phyloP scores from a whole-genome alignment of 495 filamentous ascomycete species.

The Podospora anserina region DNA sequence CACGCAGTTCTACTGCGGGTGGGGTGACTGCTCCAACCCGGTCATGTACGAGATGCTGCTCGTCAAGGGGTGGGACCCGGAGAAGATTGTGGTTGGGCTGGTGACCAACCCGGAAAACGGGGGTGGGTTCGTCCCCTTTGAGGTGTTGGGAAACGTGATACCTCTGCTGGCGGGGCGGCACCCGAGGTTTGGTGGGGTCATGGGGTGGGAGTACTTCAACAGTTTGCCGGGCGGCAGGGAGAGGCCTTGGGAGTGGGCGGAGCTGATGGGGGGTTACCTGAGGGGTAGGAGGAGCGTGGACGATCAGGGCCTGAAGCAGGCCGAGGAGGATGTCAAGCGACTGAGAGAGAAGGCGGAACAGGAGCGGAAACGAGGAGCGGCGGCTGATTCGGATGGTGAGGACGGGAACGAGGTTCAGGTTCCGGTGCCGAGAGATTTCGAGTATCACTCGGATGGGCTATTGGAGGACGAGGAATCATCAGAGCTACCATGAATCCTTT shows the following conservation, averaged over 20 bases:
- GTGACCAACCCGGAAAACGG: slow-evolving; percentile 76
- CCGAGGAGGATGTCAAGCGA: neutral
- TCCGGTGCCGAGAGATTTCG: slow-evolving; percentile 27
- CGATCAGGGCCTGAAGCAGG: neutral
- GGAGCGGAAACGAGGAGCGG: neutral
- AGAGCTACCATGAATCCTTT: neutral
- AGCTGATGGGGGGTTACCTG: slow-evolving; percentile 39
- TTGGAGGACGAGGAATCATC: slow-evolving; percentile 12
- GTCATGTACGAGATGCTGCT: slow-evolving; percentile 64
- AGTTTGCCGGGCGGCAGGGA: slow-evolving; percentile 56
- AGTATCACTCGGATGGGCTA: slow-evolving; percentile 31
- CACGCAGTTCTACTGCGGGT: slow-evolving; percentile 81
- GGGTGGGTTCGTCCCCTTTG: slow-evolving; percentile 40
- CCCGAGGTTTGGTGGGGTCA: slow-evolving; percentile 65
- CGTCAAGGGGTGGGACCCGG: slow-evolving; percentile 71
- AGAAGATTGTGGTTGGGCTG: slow-evolving; percentile 70
- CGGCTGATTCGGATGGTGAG: slow-evolving; percentile 17
- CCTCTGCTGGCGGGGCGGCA: slow-evolving; percentile 38
- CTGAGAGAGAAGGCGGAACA: neutral
- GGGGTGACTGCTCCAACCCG: slow-evolving; percentile 59
- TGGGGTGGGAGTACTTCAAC: slow-evolving; percentile 90
- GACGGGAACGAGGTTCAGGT: slow-evolving; percentile 15
- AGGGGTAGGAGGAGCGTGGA: slow-evolving; percentile 20
- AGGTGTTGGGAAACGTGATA: slow-evolving; percentile 35
- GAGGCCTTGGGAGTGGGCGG: slow-evolving; percentile 68